A percentile compares a stretch with the other conserved stretches of the same genome.
Conservation (phyloP, 176 grass and related monocot species). For the Carex cristatella region DNA sequence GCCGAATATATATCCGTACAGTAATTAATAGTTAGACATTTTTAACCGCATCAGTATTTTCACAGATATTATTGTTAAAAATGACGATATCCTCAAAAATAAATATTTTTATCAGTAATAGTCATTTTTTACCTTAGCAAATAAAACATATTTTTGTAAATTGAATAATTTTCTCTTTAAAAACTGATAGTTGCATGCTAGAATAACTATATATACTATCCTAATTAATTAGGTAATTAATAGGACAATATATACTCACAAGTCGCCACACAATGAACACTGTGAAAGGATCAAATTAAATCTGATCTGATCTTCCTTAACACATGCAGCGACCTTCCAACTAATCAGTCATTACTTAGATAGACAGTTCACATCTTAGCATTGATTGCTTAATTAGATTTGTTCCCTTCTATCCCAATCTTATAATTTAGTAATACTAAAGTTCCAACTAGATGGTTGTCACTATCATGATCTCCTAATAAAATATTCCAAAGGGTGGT, state of each 20-base stretch:
- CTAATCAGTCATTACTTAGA: background rate
- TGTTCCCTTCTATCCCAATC: constrained; percentile 16
- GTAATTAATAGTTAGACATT: too few relatives aligned
- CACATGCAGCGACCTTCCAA: constrained; percentile 16
- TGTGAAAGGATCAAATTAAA: background rate
- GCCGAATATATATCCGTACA: too few relatives aligned
- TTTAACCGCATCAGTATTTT: too few relatives aligned
- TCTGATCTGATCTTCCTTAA: background rate
- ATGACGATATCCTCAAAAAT: too few relatives aligned
- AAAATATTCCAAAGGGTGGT: background rate
- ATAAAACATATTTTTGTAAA: too few relatives aligned
- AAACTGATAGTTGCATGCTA: too few relatives aligned
- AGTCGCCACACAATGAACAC: background rate
- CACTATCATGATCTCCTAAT: constrained; percentile 8
- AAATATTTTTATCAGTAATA: too few relatives aligned
- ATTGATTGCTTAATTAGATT: background rate
- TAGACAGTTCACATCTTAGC: constrained; percentile 5
- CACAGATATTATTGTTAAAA: too few relatives aligned
- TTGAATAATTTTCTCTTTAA: too few relatives aligned
- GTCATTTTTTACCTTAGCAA: too few relatives aligned
- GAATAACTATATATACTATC: too few relatives aligned
- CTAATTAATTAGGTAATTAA: too few relatives aligned
- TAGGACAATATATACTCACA: background rate
- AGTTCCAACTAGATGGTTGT: background rate
- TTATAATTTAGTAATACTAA: background rate